Evolutionary conservation across 768 basidiomycete species (phyloP).

Genomic region (Podaxis sp.): DNA sequence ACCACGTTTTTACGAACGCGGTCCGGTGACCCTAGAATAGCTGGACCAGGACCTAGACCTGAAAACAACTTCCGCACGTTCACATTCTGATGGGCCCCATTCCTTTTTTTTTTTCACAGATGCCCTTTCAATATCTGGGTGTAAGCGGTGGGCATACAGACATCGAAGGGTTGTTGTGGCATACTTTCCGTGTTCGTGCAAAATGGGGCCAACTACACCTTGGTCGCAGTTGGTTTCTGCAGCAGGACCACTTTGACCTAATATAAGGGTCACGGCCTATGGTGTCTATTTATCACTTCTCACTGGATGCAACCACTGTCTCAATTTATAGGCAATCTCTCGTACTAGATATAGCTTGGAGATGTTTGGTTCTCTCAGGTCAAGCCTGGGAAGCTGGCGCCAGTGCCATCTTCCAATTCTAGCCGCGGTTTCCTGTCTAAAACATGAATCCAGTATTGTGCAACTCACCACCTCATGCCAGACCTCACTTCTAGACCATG

Average conservation of each 20-base stretch:
- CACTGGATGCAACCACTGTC: neutral
- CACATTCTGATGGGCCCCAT: neutral
- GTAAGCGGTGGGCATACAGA: neutral
- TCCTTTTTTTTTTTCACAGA: neutral
- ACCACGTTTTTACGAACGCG: neutral
- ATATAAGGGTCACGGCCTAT: neutral
- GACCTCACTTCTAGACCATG: neutral
- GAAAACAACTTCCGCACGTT: neutral
- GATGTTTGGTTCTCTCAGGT: neutral
- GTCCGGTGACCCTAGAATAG: neutral
- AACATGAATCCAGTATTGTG: neutral
- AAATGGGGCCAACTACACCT: neutral
- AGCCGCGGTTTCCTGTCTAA: neutral
- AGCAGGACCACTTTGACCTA: no score
- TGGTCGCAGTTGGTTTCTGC: neutral
- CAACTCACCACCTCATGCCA: neutral
- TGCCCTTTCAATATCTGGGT: neutral
- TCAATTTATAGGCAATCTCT: neutral
- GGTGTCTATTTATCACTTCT: neutral
- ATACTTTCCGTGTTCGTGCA: neutral
- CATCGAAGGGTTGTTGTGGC: neutral
- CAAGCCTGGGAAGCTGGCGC: neutral
- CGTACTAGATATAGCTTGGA: neutral
- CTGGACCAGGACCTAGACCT: neutral
- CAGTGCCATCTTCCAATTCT: neutral